Percentiles rank a stretch among this genome's conserved stretches.
phyloP scores from a whole-genome alignment of 768 basidiomycete species.

The Clavulina sp. region DNA sequence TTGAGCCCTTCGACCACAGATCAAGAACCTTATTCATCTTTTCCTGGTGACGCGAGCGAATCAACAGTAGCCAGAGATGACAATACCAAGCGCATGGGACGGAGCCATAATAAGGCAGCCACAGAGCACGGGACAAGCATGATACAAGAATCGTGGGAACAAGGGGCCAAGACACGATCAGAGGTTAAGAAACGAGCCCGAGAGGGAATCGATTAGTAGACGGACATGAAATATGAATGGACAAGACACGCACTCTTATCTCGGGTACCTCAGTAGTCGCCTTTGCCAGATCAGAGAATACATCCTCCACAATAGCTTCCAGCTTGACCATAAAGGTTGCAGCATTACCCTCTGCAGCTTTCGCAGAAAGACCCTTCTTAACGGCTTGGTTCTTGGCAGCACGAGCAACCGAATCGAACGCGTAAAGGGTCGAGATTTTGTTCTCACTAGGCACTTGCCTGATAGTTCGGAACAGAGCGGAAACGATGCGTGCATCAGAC shows the following conservation, averaged over 20 bases:
- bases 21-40: conserved; percentile 95
- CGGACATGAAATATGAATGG: conserved; percentile 1
- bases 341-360: conserved; percentile 37
- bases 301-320: conserved; percentile 76
- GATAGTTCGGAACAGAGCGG: conserved; percentile 77
- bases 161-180: neutral
- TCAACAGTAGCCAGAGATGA: neutral
- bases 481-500: conserved; percentile 77
- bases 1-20: conserved; percentile 86
- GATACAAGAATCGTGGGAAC: neutral
- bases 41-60: conserved; percentile 41
- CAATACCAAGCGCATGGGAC: conserved; percentile 2
- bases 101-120: neutral
- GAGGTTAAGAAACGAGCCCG: neutral
- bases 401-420: conserved; percentile 82
- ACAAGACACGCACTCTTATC: conserved; percentile 61
- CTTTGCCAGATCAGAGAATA: conserved; percentile 69
- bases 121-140: conserved; percentile 4
- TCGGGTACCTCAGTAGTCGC: conserved; percentile 36
- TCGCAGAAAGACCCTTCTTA: conserved; percentile 40
- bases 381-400: conserved; percentile 52
- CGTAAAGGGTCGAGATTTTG: conserved; percentile 81
- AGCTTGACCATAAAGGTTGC: conserved; percentile 79
- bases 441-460: conserved; percentile 46
- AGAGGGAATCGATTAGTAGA: neutral